Evolutionary conservation across 2,329 filamentous ascomycete genomes (phyloP).

Genomic region (Aureobasidium sp.): DNA sequence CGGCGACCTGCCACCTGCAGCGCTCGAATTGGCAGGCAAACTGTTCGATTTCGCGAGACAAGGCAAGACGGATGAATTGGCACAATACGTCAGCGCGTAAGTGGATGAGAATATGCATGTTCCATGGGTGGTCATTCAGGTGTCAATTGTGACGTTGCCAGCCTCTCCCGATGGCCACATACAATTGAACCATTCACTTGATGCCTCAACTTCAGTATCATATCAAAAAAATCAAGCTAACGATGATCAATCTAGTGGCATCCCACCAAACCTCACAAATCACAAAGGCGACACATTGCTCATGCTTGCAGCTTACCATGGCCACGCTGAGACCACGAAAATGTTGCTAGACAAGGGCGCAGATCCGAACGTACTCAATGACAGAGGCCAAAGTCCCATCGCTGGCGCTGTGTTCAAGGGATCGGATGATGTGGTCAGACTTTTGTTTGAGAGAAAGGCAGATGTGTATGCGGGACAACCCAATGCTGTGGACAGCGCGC

Average conservation of each 20-base stretch:
- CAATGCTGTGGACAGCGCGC: conserved; percentile 37
- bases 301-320: conserved; percentile 66
- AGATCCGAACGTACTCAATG: conserved; percentile 60
- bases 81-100: conserved; percentile 50
- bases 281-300: conserved; percentile 65
- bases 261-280: conserved; percentile 63
- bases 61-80: conserved; percentile 50
- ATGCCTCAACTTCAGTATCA: background rate
- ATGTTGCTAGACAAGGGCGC: conserved; percentile 55
- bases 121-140: background rate
- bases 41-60: conserved; percentile 59
- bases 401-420: conserved; percentile 67
- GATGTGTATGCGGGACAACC: conserved; percentile 34
- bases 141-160: background rate
- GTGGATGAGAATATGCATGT: background rate
- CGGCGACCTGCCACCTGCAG: conserved; percentile 48
- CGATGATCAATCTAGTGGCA: conserved; percentile 30
- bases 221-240: background rate
- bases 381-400: conserved; percentile 58
- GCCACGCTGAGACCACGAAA: conserved; percentile 51
- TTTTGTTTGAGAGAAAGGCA: conserved; percentile 34
- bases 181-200: background rate
- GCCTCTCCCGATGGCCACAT: background rate
- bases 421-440: conserved; percentile 54
- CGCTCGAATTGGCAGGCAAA: conserved; percentile 54